Percentiles rank a stretch among this genome's conserved stretches.
These are phyloP conservation scores for Aspergillus intermedius DNA, from an alignment of 2,329 filamentous ascomycete genomes.

Conservation along the genomic window DNA sequence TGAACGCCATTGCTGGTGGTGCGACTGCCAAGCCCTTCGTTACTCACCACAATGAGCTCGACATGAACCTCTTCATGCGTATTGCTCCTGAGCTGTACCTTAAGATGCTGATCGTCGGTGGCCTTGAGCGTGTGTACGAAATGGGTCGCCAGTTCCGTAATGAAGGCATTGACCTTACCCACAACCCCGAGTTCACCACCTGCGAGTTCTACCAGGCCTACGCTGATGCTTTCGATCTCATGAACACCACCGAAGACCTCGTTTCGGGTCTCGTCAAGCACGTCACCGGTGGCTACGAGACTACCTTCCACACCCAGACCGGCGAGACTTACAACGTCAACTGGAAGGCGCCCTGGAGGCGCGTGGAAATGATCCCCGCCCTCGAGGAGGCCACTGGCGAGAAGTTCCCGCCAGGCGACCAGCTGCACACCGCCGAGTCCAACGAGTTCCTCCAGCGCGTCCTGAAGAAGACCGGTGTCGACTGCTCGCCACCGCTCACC, in stretches of 20 bases:
- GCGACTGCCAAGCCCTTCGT: conserved; percentile 92
- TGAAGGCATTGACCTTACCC: conserved; percentile 82
- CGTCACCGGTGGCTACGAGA: conserved; percentile 77
- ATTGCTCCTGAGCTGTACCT: conserved; percentile 93
- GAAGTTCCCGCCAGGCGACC: conserved; percentile 83
- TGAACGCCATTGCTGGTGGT: conserved; percentile 91
- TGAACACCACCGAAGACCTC: conserved; percentile 87
- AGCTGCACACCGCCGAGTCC: conserved; percentile 84
- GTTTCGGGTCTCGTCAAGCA: conserved; percentile 84
- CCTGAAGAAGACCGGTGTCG: conserved; percentile 82
- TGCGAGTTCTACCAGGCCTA: conserved; percentile 97
- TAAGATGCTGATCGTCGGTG: conserved; percentile 93
- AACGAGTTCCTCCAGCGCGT: conserved; percentile 79
- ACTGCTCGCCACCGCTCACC: conserved; percentile 83
- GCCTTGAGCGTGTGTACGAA: conserved; percentile 90
- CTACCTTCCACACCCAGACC: conserved; percentile 75
- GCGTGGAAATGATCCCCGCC: conserved; percentile 91
- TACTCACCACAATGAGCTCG: conserved; percentile 91
- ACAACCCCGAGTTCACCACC: conserved; percentile 98
- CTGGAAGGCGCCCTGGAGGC: conserved; percentile 91
- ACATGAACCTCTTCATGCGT: conserved; percentile 92
- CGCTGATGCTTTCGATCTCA: conserved; percentile 83
- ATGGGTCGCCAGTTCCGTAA: conserved; percentile 94
- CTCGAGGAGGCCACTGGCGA: conserved; percentile 85
- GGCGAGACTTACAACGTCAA: conserved; percentile 87